Base-by-base conservation (phyloP, 495 filamentous ascomycete genomes). In the Podospora didyma region DNA sequence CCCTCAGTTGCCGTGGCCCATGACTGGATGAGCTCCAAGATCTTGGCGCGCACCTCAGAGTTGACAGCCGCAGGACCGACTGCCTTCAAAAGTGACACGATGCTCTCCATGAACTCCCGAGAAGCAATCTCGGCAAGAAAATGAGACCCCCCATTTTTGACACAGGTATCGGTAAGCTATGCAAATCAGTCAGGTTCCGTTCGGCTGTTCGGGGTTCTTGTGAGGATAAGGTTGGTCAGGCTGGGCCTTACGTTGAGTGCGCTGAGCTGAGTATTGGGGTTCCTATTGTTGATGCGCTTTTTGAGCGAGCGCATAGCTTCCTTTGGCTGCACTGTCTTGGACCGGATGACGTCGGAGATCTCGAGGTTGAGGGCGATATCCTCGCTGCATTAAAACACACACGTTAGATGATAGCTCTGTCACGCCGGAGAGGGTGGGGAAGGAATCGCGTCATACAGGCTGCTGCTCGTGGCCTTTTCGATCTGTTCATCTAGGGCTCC, bases 281-380 rank as follows among this genome's bases (percentile, higher is more conserved):
- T 98, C 73, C 89, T 90, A 76, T 97, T 89, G 70, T 90, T 91
- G 73, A 98, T 89, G 63, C 94, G 86, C 63, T 86, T 85, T 70
- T 96, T 97, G 69, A 98, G 80, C 23, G 89, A 92, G 66, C 89
- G 88, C 94, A 97, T 97, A 46, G 94, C 94, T 69, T 97, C 94
- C 70, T 92, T 96, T 37, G 94, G 92, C 63, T 92, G 90, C 10
- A 98, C 93, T 20, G 91, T 94, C 72, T 97, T 97, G 53, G 92
- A 96, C 63, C 94, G 85, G 62, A 98, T 96, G 61, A 92, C 79
- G 70, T 98, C 94, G 59, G 92, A 96, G 61, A 98, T 96, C 69
- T 98, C 94, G 62, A 98, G 82, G 69, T 96, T 97, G 57, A 96
- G 83, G 19, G 95, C 86, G 67, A 98, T 96, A 70, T 98, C 92